Conservation (phyloP, 176 grass and related monocot species). For the Avena insularis region DNA sequence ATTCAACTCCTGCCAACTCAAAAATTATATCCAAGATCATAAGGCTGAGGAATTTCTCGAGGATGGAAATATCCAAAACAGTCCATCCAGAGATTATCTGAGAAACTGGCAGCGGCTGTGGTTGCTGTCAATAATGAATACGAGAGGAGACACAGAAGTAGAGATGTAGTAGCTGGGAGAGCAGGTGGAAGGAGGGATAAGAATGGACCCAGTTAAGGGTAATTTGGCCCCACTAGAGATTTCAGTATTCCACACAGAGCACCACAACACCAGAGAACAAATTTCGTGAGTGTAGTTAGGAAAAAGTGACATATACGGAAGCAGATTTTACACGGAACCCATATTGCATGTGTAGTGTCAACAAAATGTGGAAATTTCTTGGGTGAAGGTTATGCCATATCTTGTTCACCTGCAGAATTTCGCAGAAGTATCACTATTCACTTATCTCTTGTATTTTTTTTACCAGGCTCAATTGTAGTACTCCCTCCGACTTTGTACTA, state of each 20-base stretch:
- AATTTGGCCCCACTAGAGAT: slow-evolving; percentile 11
- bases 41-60: background rate
- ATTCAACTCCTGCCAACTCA: slow-evolving; percentile 2
- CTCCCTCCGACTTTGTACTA: no score
- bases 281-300: background rate
- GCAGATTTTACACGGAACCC: background rate
- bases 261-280: background rate
- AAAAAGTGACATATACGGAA: background rate
- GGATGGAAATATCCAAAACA: background rate
- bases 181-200: slow-evolving; percentile 21
- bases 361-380: background rate
- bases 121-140: slow-evolving; percentile 13
- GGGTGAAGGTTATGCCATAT: slow-evolving; percentile 8
- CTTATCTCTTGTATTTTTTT: background rate
- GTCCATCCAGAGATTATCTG: background rate
- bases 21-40: background rate
- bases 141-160: slow-evolving; percentile 16
- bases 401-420: background rate
- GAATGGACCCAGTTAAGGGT: slow-evolving; percentile 2
- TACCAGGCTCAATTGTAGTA: no score
- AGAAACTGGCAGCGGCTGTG: slow-evolving; percentile 15
- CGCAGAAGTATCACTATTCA: slow-evolving; percentile 1
- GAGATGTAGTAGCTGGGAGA: background rate
- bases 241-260: background rate
- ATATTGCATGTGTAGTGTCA: background rate